phyloP scores from a whole-genome alignment of 768 basidiomycete genomes.

The Lactarius deliciosus region DNA sequence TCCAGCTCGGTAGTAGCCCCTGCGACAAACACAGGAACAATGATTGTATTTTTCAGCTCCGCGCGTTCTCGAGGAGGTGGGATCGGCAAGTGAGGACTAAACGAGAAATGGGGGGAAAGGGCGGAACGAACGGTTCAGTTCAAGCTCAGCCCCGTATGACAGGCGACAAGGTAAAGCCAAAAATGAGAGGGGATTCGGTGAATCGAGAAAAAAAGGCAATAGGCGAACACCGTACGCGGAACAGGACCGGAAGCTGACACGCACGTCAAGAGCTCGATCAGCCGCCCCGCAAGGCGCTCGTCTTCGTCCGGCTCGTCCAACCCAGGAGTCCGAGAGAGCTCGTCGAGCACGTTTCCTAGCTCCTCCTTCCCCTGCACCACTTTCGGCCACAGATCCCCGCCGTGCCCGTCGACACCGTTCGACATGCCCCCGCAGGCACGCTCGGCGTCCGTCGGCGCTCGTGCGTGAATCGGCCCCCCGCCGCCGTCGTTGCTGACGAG shows the following conservation, averaged over 20 bases:
- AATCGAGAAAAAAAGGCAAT: neutral
- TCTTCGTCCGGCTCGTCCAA: slow-evolving; percentile 41
- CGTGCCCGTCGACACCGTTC: slow-evolving; percentile 69
- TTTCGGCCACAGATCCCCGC: slow-evolving; percentile 71
- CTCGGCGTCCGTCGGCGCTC: slow-evolving; percentile 52
- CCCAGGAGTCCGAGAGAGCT: slow-evolving; percentile 36
- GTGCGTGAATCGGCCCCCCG: slow-evolving; percentile 55
- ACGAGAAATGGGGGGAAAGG: neutral
- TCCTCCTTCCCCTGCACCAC: slow-evolving; percentile 55
- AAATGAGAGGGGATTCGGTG: neutral
- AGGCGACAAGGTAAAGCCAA: neutral
- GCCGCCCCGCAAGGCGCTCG: slow-evolving; percentile 50
- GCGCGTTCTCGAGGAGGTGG: slow-evolving; percentile 46
- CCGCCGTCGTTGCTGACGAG: slow-evolving; percentile 72
- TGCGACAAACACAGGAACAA: slow-evolving; percentile 53
- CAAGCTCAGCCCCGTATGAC: neutral
- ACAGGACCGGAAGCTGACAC: slow-evolving; percentile 37
- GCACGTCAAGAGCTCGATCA: slow-evolving; percentile 71
- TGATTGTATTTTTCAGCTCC: slow-evolving; percentile 62
- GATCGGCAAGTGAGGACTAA: slow-evolving; percentile 13
- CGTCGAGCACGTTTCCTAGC: slow-evolving; percentile 46
- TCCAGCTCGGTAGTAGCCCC: neutral
- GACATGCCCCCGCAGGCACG: slow-evolving; percentile 60
- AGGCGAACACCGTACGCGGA: neutral
- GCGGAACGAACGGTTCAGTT: neutral